Evolutionary conservation across 2,329 filamentous ascomycete species (phyloP).

Genomic region (Dothideomycetes sp.): DNA sequence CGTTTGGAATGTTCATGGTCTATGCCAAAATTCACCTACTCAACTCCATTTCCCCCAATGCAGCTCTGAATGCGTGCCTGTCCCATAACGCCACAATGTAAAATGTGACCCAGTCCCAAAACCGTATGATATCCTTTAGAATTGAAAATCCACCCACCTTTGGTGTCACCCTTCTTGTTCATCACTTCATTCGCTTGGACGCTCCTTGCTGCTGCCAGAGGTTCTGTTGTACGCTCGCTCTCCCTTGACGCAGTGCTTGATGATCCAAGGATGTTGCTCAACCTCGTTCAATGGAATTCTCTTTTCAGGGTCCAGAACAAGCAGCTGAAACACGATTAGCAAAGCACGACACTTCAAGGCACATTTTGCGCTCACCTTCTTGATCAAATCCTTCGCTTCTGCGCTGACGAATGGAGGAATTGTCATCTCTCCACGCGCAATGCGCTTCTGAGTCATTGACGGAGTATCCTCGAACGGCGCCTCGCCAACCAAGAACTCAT

Average conservation of each 20-base stretch:
- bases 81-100: conserved; percentile 1
- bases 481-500: conserved; percentile 18
- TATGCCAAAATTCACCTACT: background rate
- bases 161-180: background rate
- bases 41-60: conserved; percentile 2
- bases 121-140: background rate
- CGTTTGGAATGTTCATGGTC: conserved; percentile 1
- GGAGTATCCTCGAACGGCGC: conserved; percentile 19
- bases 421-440: conserved; percentile 19
- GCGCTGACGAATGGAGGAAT: conserved; percentile 18
- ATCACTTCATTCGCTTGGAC: conserved; percentile 13
- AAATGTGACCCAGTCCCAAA: background rate
- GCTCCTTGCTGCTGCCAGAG: conserved; percentile 26
- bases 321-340: conserved; percentile 13
- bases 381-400: conserved; percentile 18
- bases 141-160: conserved; percentile 11
- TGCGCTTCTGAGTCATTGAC: conserved; percentile 18
- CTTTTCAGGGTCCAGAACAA: conserved; percentile 18
- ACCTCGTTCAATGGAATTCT: conserved; percentile 16
- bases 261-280: conserved; percentile 18
- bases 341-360: background rate
- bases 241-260: conserved; percentile 30
- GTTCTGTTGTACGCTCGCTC: conserved; percentile 36
- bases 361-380: conserved; percentile 21
- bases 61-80: background rate